Evolutionary conservation across 805 yeast genomes (phyloP), one percentile per base, ranked within the genome.

Genomic region (Monosporozyma siamensis): DNA sequence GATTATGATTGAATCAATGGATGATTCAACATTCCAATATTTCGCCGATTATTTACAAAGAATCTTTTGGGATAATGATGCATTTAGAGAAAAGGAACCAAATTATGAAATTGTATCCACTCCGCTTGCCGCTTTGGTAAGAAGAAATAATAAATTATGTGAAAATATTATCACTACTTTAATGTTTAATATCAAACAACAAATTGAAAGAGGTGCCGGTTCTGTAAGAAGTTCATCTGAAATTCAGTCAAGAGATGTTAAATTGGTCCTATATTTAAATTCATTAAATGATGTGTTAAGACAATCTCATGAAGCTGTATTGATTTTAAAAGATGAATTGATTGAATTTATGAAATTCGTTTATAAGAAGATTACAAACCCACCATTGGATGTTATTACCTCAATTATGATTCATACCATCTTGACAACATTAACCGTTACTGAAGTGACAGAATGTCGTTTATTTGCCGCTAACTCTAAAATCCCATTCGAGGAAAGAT

Each of bases 161-260:
- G 29, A 32, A 10, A 43, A 39, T n/a, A 49, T 64, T 14, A 63
- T 65, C 41, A 34, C 44, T 2, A 48, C 44, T 6, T 41, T 67
- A 17, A 44, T 55, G 4, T 47, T 67, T 4, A 72, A 72, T 40
- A 78, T 90, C 23, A 66, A 69, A 34, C 76, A 71, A 29, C 95
- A 90, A 54, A 69, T 90, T 18, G 65, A 66, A 10, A 84, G 80
- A 48, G 83, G 89, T 49, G 97, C 97, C 0, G 97, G 97, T 2
- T 63, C 74, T 1, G 65, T 79, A 0, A 72, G 96, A 57, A 77
- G 71, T 4, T 77, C 82, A 0, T 66, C 72, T 6, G 90, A 83
- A 26, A 69, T 82, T 21, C 69, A 78, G 23, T 84, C 84, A 12
- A 72, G 88, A 36, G 97, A 92, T 60, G 80, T 80, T 25, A 74